phyloP scores from a whole-genome alignment of 1,139 yeast genomes.

The Debaryomyces sp. region DNA sequence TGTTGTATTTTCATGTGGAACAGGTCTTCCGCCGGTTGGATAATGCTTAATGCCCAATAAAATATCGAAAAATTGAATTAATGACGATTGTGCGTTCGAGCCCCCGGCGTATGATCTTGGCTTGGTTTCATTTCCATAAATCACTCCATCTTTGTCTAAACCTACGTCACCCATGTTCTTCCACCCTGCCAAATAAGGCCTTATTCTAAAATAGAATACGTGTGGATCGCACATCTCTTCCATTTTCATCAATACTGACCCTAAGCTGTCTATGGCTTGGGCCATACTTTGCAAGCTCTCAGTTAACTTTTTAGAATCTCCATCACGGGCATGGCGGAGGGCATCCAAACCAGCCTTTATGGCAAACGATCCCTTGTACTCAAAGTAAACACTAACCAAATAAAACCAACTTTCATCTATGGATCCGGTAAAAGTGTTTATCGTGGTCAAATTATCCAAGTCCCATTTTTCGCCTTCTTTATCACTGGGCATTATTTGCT shows the following conservation, averaged over 20 bases:
- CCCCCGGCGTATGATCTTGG: slow-evolving; percentile 82
- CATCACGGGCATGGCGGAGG: slow-evolving; percentile 29
- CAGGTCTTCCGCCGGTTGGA: slow-evolving; percentile 68
- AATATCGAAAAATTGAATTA: slow-evolving; percentile 84
- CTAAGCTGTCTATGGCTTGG: slow-evolving; percentile 72
- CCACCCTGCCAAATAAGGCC: slow-evolving; percentile 96
- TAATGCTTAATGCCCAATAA: slow-evolving; percentile 74
- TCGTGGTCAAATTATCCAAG: slow-evolving; percentile 73
- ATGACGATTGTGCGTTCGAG: slow-evolving; percentile 89
- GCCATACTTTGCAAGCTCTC: slow-evolving; percentile 64
- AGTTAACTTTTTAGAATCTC: slow-evolving; percentile 41
- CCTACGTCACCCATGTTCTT: slow-evolving; percentile 89
- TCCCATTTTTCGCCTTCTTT: slow-evolving; percentile 43
- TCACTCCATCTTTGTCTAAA: slow-evolving; percentile 70
- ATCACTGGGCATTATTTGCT: slow-evolving; percentile 55
- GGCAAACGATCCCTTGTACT: slow-evolving; percentile 77
- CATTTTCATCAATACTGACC: slow-evolving; percentile 78
- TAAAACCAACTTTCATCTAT: slow-evolving; percentile 95
- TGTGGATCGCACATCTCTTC: slow-evolving; percentile 96
- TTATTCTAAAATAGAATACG: slow-evolving; percentile 77
- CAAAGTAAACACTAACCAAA: slow-evolving; percentile 84
- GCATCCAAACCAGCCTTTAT: slow-evolving; percentile 55
- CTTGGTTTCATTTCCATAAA: slow-evolving; percentile 66
- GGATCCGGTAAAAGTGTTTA: slow-evolving; percentile 86
- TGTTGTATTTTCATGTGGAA: slow-evolving; percentile 28